Percentiles rank a stretch among this genome's conserved stretches.
Conservation (phyloP, 768 basidiomycete species). For the Atractiella rhizophila region DNA sequence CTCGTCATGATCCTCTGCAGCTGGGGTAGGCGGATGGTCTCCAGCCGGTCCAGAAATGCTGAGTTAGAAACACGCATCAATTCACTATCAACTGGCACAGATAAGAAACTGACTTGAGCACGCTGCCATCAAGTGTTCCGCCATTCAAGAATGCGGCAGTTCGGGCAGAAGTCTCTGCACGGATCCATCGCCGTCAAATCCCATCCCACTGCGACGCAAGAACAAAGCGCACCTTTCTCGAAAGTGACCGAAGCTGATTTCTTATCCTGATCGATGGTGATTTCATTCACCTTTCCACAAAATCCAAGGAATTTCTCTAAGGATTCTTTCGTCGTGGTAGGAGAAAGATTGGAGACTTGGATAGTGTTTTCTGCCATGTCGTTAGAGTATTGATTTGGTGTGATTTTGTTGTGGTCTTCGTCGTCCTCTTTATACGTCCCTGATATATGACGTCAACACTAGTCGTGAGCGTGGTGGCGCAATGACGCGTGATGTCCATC, state of each 20-base stretch:
- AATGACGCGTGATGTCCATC: too few relatives aligned
- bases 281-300: not conserved
- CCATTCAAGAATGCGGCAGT: slow-evolving; percentile 28
- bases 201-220: not conserved
- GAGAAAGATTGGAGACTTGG: slow-evolving; percentile 4
- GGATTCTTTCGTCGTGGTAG: slow-evolving; percentile 9
- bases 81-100: slow-evolving; percentile 19
- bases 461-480: too few relatives aligned
- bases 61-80: slow-evolving; percentile 28
- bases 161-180: not conserved
- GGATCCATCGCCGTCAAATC: slow-evolving; percentile 1
- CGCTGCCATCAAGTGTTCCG: slow-evolving; percentile 45
- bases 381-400: too few relatives aligned
- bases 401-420: too few relatives aligned
- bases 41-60: slow-evolving; percentile 28
- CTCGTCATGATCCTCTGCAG: slow-evolving; percentile 9
- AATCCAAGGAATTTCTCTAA: slow-evolving; percentile 7
- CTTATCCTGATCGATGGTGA: not conserved
- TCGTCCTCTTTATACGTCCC: too few relatives aligned
- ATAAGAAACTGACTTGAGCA: slow-evolving; percentile 46
- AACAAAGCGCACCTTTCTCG: not conserved
- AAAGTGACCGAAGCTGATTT: not conserved
- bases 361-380: too few relatives aligned
- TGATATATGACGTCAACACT: too few relatives aligned
- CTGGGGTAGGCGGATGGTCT: slow-evolving; percentile 3